Base-by-base conservation (phyloP, 2,329 filamentous ascomycete species). In the Diaporthe ampelina region DNA sequence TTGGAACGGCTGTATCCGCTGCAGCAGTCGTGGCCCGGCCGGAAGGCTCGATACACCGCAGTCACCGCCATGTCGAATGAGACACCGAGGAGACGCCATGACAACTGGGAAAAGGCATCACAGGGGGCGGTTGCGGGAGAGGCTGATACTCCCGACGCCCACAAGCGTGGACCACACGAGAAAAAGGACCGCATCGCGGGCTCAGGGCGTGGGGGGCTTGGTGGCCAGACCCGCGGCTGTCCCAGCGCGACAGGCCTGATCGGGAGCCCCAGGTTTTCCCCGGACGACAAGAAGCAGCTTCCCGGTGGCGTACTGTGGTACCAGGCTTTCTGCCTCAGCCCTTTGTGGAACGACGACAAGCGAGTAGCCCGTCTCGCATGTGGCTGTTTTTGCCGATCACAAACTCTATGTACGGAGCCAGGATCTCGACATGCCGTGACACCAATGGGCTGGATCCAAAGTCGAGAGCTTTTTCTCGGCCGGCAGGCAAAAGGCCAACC, bases 21-120 rank as follows among this genome's bases (percentile, higher is more conserved):
- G 45, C 69, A 43, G 45, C 72, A 50, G 57, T 45, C 52, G 48
- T 59, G 58, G 69, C 52, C 65, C 67, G 56, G n/a, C 37, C 45
- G 37, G 43, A 65, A 29, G n/a, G 24, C 63, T 50, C 50, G 37
- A 73, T 52, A 58, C 63, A 67, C 40, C 43, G 73, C 57, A 72
- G 73, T 48, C 73, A 57, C 61, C 43, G 56, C 40, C 74, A 73
- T 24, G 65, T 57, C 65, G 40, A 40, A 70, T 65, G 57, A 72
- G 65, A 71, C 74, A 26, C 40, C 57, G 57, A 26, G 37, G 32
- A 43, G 32, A 43, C 54, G 52, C 57, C 57, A 65, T 19, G 57
- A 7, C 50, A 35, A 26, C 26, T 45, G 32, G 45, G 17, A 45
- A 40, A 52, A 54, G 43, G 65, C 71, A 48, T 61, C 71, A 70